phyloP scores from a whole-genome alignment of 495 filamentous ascomycete genomes.

The Zalerion maritima region DNA sequence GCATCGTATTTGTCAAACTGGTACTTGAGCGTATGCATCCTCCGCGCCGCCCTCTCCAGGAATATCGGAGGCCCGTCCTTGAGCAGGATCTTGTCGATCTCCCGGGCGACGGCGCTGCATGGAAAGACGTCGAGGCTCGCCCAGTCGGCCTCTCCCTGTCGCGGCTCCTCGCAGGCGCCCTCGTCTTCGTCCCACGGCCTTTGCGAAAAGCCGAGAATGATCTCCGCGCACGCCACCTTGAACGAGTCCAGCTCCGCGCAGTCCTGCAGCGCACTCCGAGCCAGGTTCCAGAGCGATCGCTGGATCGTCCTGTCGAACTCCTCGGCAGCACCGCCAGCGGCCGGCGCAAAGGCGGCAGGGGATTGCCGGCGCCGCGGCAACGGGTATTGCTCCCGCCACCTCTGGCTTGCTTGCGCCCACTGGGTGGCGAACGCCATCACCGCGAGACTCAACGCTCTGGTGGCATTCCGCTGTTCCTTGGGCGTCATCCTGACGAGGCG shows the following conservation, averaged over 20 bases:
- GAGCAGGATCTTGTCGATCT: slow-evolving; percentile 19
- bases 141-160: background rate
- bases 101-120: slow-evolving; percentile 3
- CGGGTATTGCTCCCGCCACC: slow-evolving; percentile 8
- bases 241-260: slow-evolving; percentile 26
- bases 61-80: slow-evolving; percentile 24
- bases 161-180: slow-evolving; percentile 2
- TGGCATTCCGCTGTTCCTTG: slow-evolving; percentile 20
- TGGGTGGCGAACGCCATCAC: slow-evolving; percentile 35
- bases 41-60: slow-evolving; percentile 23
- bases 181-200: slow-evolving; percentile 13
- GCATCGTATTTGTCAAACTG: slow-evolving; percentile 14
- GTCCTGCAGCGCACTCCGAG: slow-evolving; percentile 21
- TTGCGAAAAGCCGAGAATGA: slow-evolving; percentile 33
- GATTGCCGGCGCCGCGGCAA: too few species aligned
- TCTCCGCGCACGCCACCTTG: slow-evolving; percentile 28
- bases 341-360: slow-evolving; percentile 6
- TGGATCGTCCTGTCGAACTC: slow-evolving; percentile 22
- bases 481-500: slow-evolving; percentile 19
- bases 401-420: slow-evolving; percentile 21
- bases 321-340: slow-evolving; percentile 2
- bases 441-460: slow-evolving; percentile 23
- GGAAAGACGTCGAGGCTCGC: background rate
- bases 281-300: slow-evolving; percentile 29
- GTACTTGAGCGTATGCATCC: slow-evolving; percentile 17